These are phyloP conservation scores for Trichoderma sp. DNA, from an alignment of 2,329 filamentous ascomycete genomes.

Conservation along the genomic window DNA sequence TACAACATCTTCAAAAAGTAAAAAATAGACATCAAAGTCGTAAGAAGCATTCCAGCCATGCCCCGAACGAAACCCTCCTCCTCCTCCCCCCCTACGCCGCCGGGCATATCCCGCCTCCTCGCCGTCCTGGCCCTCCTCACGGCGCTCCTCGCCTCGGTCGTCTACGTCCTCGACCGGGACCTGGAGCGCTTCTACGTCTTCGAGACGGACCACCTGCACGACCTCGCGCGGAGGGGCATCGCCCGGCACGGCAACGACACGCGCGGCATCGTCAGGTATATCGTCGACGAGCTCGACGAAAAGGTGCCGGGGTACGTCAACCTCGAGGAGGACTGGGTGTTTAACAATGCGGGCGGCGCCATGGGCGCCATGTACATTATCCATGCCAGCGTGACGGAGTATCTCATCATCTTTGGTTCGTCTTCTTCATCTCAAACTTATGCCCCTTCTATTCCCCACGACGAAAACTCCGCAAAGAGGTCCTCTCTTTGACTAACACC, in stretches of 20 bases:
- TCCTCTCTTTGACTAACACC: too few species aligned
- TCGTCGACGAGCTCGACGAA: slow-evolving; percentile 65
- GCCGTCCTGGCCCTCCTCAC: slow-evolving; percentile 56
- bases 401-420: slow-evolving; percentile 79
- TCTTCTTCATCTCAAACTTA: not conserved
- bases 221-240: slow-evolving; percentile 67
- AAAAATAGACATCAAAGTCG: too few species aligned
- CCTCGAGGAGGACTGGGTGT: slow-evolving; percentile 78
- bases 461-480: too few species aligned
- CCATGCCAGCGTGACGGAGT: slow-evolving; percentile 86
- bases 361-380: slow-evolving; percentile 93
- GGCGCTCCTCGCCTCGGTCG: slow-evolving; percentile 56
- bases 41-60: not conserved
- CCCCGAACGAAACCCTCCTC: slow-evolving; percentile 29
- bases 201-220: slow-evolving; percentile 66
- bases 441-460: too few species aligned
- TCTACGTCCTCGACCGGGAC: slow-evolving; percentile 61
- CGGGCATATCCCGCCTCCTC: slow-evolving; percentile 45
- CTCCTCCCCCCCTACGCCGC: slow-evolving; percentile 21
- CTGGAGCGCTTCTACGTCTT: slow-evolving; percentile 75
- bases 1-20: not conserved
- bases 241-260: slow-evolving; percentile 75
- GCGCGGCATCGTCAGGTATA: slow-evolving; percentile 65
- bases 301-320: slow-evolving; percentile 62
- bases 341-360: slow-evolving; percentile 88